Conservation (phyloP, 352 stramenopile genomes). For the Globisporangium camurandrum region DNA sequence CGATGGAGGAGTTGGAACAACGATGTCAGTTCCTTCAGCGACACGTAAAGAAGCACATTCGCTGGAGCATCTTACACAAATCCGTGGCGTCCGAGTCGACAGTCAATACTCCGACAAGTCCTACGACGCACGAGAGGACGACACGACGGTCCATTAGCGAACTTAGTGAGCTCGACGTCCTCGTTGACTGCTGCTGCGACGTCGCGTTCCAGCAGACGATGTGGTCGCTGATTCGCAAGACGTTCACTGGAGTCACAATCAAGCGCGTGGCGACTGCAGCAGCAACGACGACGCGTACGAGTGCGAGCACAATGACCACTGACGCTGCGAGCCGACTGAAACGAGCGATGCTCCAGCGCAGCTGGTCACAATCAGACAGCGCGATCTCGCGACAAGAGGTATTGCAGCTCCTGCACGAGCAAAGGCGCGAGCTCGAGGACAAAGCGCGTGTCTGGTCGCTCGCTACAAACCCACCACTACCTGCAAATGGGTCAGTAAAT, state of each 20-base stretch:
- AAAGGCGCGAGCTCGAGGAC: conserved; percentile 7
- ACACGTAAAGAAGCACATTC: conserved; percentile 10
- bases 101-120: background rate
- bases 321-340: conserved; percentile 1
- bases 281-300: background rate
- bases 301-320: background rate
- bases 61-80: conserved; percentile 5
- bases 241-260: conserved; percentile 5
- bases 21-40: conserved; percentile 19
- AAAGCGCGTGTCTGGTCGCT: conserved; percentile 3
- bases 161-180: conserved; percentile 9
- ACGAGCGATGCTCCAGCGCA: conserved; percentile 1
- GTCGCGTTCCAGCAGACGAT: conserved; percentile 17
- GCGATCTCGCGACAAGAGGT: conserved; percentile 9
- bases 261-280: background rate
- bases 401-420: conserved; percentile 5
- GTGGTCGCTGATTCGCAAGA: conserved; percentile 19
- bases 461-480: background rate
- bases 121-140: conserved; percentile 8
- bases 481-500: no score
- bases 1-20: conserved; percentile 19
- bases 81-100: background rate
- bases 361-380: background rate
- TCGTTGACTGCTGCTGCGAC: conserved; percentile 22
- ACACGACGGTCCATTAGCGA: no score